Percentiles rank a stretch among this genome's conserved stretches.
Conservation (phyloP, 1,284 basidiomycete genomes). For the Leccinum pachyderme region DNA sequence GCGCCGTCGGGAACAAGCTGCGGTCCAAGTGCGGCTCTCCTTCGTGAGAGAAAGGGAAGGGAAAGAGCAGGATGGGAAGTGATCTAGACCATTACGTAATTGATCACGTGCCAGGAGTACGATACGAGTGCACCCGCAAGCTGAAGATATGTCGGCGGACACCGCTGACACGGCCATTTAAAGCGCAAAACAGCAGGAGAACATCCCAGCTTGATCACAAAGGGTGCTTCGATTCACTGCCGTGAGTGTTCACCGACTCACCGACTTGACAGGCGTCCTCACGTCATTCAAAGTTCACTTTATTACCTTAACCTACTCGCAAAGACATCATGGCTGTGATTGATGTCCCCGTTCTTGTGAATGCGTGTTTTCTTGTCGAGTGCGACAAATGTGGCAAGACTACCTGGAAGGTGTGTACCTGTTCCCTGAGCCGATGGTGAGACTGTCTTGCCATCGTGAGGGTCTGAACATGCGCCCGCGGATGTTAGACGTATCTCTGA, state of each 20-base stretch:
- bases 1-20: slow-evolving; percentile 79
- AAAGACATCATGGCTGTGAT: slow-evolving; percentile 23
- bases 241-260: slow-evolving; percentile 11
- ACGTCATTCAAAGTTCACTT: slow-evolving; percentile 27
- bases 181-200: not conserved
- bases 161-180: not conserved
- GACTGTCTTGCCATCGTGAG: slow-evolving; percentile 8
- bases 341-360: slow-evolving; percentile 39
- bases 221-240: not conserved
- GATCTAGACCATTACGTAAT: not conserved
- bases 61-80: not conserved
- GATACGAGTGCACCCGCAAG: not conserved
- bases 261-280: slow-evolving; percentile 14
- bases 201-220: not conserved
- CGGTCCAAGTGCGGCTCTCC: slow-evolving; percentile 69
- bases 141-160: not conserved
- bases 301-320: slow-evolving; percentile 37
- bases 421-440: slow-evolving; percentile 16
- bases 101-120: not conserved
- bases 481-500: slow-evolving; percentile 17
- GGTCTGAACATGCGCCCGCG: slow-evolving; percentile 12
- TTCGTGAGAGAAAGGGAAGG: slow-evolving; percentile 50
- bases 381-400: slow-evolving; percentile 67
- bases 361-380: slow-evolving; percentile 55
- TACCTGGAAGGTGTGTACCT: slow-evolving; percentile 64